Conservation (phyloP, 73 alveolate genomes). For the Uronychia binucleata region DNA sequence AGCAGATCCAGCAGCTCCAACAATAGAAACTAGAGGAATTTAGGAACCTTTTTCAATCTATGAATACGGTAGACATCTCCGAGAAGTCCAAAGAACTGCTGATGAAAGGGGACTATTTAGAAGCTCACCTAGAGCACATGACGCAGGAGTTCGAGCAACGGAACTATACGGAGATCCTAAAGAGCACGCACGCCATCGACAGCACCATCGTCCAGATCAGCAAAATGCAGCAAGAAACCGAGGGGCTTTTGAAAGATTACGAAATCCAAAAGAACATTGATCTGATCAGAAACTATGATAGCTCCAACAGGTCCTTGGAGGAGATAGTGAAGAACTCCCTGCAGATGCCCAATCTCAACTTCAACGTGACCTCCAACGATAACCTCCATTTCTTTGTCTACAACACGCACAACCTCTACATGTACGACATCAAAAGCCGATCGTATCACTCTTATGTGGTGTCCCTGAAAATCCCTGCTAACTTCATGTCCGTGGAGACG, state of each 20-base stretch:
- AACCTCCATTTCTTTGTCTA: constrained; percentile 66
- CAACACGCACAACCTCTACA: constrained; percentile 56
- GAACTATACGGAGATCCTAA: constrained; percentile 36
- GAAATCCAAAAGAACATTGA: constrained; percentile 40
- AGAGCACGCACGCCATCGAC: constrained; percentile 28
- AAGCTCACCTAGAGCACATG: constrained; percentile 26
- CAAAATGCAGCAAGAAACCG: constrained; percentile 12
- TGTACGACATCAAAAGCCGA: constrained; percentile 42
- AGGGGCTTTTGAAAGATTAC: constrained; percentile 39
- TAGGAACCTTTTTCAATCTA: constrained; percentile 33
- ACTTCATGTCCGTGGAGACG: constrained; percentile 64
- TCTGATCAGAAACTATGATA: constrained; percentile 36
- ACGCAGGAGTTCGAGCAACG: constrained; percentile 19
- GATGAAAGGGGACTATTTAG: constrained; percentile 19
- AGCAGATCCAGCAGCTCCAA: constrained; percentile 17
- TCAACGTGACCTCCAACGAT: constrained; percentile 34
- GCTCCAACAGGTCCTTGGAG: constrained; percentile 30
- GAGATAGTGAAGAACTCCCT: constrained; percentile 29
- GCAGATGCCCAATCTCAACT: constrained; percentile 42
- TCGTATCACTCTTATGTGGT: constrained; percentile 55
- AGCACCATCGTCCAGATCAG: background rate
- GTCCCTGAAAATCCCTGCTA: constrained; percentile 61
- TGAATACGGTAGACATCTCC: constrained; percentile 42
- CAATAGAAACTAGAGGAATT: constrained; percentile 48
- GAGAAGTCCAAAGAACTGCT: constrained; percentile 30